Percentiles rank a stretch among this genome's conserved stretches.
phyloP scores from a whole-genome alignment of 352 stramenopile genomes.

The Globisporangium lucens region DNA sequence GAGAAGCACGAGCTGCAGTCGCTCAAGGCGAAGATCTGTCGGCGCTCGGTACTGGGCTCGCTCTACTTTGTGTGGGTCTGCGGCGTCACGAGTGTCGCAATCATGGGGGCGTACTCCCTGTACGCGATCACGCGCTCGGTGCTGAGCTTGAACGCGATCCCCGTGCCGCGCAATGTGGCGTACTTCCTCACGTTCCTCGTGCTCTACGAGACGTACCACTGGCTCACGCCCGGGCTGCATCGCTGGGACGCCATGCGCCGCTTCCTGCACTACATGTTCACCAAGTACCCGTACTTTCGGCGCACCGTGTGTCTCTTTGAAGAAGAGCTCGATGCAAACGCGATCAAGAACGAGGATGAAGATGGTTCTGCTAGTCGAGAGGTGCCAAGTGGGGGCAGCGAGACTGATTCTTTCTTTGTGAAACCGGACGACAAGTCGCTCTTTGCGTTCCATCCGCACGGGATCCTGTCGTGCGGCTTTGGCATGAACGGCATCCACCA shows the following conservation, averaged over 20 bases:
- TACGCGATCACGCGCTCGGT: constrained; percentile 19
- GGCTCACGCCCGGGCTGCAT: constrained; percentile 21
- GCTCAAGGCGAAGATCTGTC: constrained; percentile 26
- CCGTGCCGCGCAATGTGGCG: constrained; percentile 17
- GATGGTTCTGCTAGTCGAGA: neutral
- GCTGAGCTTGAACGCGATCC: constrained; percentile 16
- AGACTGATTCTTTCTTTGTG: neutral
- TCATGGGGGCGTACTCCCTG: constrained; percentile 23
- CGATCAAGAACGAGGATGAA: neutral
- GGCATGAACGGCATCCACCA: constrained; percentile 54
- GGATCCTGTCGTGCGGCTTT: constrained; percentile 54
- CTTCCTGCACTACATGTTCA: constrained; percentile 21
- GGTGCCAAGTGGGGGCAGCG: neutral
- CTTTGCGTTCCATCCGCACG: constrained; percentile 67
- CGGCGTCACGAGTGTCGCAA: constrained; percentile 15
- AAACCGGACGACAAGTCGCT: constrained; percentile 23
- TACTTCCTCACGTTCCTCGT: constrained; percentile 30
- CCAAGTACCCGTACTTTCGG: constrained; percentile 34
- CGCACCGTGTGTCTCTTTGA: constrained; percentile 28
- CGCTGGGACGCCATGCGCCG: constrained; percentile 26
- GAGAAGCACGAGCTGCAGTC: constrained; percentile 30
- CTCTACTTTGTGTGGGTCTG: constrained; percentile 30
- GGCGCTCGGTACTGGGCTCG: constrained; percentile 27
- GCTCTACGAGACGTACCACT: constrained; percentile 46
- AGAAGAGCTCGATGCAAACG: neutral